A percentile compares a stretch with the other conserved stretches of the same genome.
phyloP scores from a whole-genome alignment of 176 grass and related monocot genomes.

The Poa annua region DNA sequence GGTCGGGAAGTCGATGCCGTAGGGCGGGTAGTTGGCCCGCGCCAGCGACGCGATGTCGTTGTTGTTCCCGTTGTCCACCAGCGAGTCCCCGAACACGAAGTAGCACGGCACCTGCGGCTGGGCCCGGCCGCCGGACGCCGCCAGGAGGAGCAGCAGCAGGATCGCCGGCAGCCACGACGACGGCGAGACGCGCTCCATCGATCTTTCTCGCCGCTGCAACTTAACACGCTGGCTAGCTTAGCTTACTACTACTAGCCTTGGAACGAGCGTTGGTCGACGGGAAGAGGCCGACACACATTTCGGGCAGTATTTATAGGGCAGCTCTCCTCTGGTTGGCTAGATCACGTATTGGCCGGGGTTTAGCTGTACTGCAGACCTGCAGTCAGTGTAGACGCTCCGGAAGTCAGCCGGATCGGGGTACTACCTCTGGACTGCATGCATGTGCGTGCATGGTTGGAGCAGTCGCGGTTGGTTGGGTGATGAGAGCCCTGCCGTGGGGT shows the following conservation, averaged over 20 bases:
- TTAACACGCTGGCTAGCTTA: background rate
- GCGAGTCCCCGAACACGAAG: conserved; percentile 86
- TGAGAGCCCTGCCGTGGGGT: background rate
- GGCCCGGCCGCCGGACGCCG: background rate
- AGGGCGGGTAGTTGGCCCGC: conserved; percentile 89
- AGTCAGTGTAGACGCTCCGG: conserved; percentile 8
- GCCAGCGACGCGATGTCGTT: conserved; percentile 79
- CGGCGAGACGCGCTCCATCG: conserved; percentile 11
- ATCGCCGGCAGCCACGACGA: background rate
- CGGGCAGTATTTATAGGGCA: conserved; percentile 42
- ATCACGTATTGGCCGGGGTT: background rate
- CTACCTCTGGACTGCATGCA: background rate
- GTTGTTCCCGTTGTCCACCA: conserved; percentile 98
- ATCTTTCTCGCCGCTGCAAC: background rate
- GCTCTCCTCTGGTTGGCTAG: background rate
- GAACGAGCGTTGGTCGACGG: background rate
- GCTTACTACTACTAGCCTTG: background rate
- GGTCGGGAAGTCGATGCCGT: conserved; percentile 77
- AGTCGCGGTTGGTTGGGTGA: conserved; percentile 27
- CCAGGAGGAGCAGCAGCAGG: conserved; percentile 26
- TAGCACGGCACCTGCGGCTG: conserved; percentile 76
- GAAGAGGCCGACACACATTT: conserved; percentile 32
- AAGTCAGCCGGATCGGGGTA: background rate
- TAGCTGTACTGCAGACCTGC: background rate
- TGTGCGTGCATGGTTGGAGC: conserved; percentile 54